A percentile compares a stretch with the other conserved stretches of the same genome.
These are phyloP conservation scores for Ensete glaucum DNA, from an alignment of 176 grass and related monocot species.

Conservation along the genomic window DNA sequence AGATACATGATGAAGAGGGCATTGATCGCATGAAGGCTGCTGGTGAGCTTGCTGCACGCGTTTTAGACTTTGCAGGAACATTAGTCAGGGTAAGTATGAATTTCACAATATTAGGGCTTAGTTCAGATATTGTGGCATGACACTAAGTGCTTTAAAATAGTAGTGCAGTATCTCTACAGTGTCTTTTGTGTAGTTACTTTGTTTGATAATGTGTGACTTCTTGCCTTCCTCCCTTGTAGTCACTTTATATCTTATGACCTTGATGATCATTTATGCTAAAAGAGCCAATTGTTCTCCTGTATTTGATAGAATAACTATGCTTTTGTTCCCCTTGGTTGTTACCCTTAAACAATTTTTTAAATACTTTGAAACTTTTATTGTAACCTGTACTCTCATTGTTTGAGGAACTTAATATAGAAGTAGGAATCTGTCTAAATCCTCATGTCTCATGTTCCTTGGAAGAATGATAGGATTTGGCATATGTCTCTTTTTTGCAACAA, in stretches of 20 bases:
- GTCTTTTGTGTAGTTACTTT: not conserved
- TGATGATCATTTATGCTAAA: not conserved
- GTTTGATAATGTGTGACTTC: not conserved
- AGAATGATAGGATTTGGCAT: not conserved
- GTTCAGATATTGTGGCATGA: not conserved
- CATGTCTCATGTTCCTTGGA: not conserved
- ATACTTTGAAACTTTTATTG: too few relatives aligned
- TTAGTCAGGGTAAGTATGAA: conserved; percentile 58
- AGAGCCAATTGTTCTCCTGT: not conserved
- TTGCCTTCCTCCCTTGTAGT: not conserved
- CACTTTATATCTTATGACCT: not conserved
- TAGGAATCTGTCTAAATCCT: not conserved
- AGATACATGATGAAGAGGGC: conserved; percentile 51
- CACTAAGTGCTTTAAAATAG: not conserved
- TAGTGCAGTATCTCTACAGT: not conserved
- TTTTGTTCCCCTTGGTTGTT: too few relatives aligned
- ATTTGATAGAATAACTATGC: not conserved
- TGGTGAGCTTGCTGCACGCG: conserved; percentile 64
- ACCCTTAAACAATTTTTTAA: too few relatives aligned
- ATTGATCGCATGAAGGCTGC: conserved; percentile 78
- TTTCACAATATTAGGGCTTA: not conserved
- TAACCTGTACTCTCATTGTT: too few relatives aligned
- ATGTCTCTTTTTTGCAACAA: not conserved
- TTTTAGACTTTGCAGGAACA: conserved; percentile 64
- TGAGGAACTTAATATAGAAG: not conserved